phyloP scores from a whole-genome alignment of 192 early-diverging fungal genomes.

The Dispira parvispora region DNA sequence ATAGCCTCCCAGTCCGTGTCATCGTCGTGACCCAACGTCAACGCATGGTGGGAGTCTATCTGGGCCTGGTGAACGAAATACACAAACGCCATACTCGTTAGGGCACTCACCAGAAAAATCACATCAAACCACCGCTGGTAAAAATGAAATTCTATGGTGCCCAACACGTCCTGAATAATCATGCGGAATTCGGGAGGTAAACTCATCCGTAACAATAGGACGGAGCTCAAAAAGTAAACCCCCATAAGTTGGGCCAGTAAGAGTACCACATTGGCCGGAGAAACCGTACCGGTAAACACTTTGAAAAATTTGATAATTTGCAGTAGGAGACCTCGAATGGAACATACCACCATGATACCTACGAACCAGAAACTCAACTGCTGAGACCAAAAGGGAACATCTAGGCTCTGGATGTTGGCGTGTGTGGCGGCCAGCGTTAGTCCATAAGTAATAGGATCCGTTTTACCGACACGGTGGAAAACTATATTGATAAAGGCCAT shows the following conservation, averaged over 20 bases:
- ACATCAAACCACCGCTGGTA: constrained; percentile 91
- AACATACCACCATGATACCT: constrained; percentile 73
- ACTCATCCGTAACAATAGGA: constrained; percentile 84
- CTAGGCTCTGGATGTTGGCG: constrained; percentile 40
- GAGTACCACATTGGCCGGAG: constrained; percentile 56
- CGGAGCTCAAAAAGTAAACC: constrained; percentile 79
- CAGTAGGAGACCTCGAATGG: constrained; percentile 74
- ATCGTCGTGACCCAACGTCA: constrained; percentile 24
- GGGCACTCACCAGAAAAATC: constrained; percentile 72
- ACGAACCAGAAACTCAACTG: constrained; percentile 86
- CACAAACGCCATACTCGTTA: constrained; percentile 50
- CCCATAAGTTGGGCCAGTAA: constrained; percentile 80
- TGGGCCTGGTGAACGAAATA: constrained; percentile 49
- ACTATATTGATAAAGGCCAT: constrained; percentile 64
- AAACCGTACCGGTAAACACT: constrained; percentile 47
- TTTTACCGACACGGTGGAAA: constrained; percentile 50
- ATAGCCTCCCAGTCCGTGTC: constrained; percentile 16
- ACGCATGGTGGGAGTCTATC: constrained; percentile 28
- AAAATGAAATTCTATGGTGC: constrained; percentile 72
- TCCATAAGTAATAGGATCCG: constrained; percentile 68
- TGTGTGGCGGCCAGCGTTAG: constrained; percentile 54
- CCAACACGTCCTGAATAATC: constrained; percentile 64
- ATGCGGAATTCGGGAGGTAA: constrained; percentile 67
- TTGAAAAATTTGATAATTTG: constrained; percentile 68
- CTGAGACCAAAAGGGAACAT: constrained; percentile 72